phyloP scores from a whole-genome alignment of 108 stramenopile species.

The Aurantiochytrium sp. region DNA sequence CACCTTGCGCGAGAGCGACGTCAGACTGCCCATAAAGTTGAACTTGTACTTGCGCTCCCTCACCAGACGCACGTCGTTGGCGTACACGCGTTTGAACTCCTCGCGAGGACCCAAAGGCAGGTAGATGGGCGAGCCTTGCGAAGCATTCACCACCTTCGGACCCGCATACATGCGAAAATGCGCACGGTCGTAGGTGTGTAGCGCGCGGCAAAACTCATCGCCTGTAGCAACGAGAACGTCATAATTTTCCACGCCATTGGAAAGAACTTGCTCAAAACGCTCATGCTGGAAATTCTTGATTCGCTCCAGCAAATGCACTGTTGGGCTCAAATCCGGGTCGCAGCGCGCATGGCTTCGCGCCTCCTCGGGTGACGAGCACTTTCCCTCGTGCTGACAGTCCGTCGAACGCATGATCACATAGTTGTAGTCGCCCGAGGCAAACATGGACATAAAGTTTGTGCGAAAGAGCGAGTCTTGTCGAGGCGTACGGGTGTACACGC shows the following conservation, averaged over 20 bases:
- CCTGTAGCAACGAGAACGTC: neutral
- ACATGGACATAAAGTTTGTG: slow-evolving; percentile 11
- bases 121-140: neutral
- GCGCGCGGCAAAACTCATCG: neutral
- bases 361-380: neutral
- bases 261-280: neutral
- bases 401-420: slow-evolving; percentile 15
- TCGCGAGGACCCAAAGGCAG: slow-evolving; percentile 9
- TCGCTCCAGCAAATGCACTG: neutral
- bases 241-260: neutral
- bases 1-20: neutral
- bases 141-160: neutral
- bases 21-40: neutral
- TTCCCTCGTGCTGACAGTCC: neutral
- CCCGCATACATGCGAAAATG: slow-evolving; percentile 5
- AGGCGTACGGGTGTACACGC: neutral
- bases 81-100: neutral
- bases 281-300: slow-evolving; percentile 16
- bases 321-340: neutral
- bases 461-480: slow-evolving; percentile 8
- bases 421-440: neutral
- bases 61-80: neutral
- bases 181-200: neutral
- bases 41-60: neutral
- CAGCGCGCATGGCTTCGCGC: neutral